A percentile compares a stretch with the other conserved stretches of the same genome.
Evolutionary conservation across 768 basidiomycete genomes (phyloP).

Genomic region (Leccinum boreale): DNA sequence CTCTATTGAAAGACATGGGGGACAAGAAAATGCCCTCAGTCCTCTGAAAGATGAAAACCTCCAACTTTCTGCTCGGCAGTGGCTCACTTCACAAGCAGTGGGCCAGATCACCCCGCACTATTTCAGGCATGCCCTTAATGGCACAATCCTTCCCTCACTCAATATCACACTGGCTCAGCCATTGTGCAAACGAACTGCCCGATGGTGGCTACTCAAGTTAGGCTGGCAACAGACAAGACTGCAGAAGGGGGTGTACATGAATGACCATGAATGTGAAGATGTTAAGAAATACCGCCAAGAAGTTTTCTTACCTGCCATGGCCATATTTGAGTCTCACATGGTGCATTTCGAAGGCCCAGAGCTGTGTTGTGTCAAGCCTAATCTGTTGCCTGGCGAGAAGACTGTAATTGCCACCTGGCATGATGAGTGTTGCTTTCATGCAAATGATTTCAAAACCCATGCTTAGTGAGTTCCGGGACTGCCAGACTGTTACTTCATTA

Average conservation of each 20-base stretch:
- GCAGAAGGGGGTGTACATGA: slow-evolving; percentile 15
- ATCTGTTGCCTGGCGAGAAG: slow-evolving; percentile 13
- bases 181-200: background rate
- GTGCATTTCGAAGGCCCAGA: slow-evolving; percentile 19
- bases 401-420: background rate
- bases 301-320: slow-evolving; percentile 20
- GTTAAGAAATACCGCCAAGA: slow-evolving; percentile 8
- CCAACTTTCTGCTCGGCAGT: slow-evolving; percentile 6
- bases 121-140: slow-evolving; percentile 28
- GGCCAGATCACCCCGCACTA: slow-evolving; percentile 31
- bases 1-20: slow-evolving; percentile 27
- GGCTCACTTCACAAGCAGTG: slow-evolving; percentile 19
- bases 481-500: no score
- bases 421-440: slow-evolving; percentile 13
- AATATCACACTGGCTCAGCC: slow-evolving; percentile 14
- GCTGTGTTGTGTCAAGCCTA: slow-evolving; percentile 15
- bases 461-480: slow-evolving; percentile 25
- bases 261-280: slow-evolving; percentile 15
- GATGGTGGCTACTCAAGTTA: slow-evolving; percentile 13
- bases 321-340: slow-evolving; percentile 19
- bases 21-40: background rate
- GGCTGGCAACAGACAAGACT: slow-evolving; percentile 7
- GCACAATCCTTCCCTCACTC: slow-evolving; percentile 30
- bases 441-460: slow-evolving; percentile 28
- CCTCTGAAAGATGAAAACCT: slow-evolving; percentile 3